A percentile compares a stretch with the other conserved stretches of the same genome.
These are phyloP conservation scores for Symbiodinium pilosum DNA, from an alignment of 73 alveolate genomes.

Conservation along the genomic window DNA sequence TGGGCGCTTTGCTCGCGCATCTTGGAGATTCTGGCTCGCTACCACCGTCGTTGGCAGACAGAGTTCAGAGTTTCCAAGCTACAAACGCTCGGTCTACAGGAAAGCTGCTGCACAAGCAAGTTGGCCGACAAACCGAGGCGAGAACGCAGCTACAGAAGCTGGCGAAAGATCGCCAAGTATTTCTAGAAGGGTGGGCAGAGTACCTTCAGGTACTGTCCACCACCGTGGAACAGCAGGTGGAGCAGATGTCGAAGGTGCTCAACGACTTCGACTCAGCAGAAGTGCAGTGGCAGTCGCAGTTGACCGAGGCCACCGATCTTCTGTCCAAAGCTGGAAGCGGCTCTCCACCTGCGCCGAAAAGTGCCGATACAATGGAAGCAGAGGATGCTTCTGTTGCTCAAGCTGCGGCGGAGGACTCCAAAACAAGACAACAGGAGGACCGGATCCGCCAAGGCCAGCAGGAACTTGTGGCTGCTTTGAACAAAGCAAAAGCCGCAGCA, in stretches of 20 bases:
- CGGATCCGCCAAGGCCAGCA: too few relatives aligned
- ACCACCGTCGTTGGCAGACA: too few relatives aligned
- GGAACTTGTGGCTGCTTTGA: too few relatives aligned
- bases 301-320: neutral
- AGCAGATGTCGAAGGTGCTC: neutral
- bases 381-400: too few relatives aligned
- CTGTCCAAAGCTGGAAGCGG: neutral
- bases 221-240: neutral
- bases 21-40: too few relatives aligned
- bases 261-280: neutral
- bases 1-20: too few relatives aligned
- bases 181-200: neutral
- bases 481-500: too few relatives aligned
- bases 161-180: neutral
- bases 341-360: too few relatives aligned
- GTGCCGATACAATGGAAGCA: too few relatives aligned
- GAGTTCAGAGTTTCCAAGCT: too few relatives aligned
- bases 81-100: neutral
- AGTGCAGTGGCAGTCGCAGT: neutral
- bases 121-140: neutral
- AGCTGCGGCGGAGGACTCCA: too few relatives aligned
- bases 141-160: neutral
- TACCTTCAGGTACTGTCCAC: neutral
- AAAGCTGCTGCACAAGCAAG: neutral
- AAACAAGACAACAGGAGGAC: too few relatives aligned